Percentiles rank a stretch among this genome's conserved stretches.
These are phyloP conservation scores for Rhodotorula kratochvilovae DNA, from an alignment of 768 basidiomycete genomes.

Conservation along the genomic window DNA sequence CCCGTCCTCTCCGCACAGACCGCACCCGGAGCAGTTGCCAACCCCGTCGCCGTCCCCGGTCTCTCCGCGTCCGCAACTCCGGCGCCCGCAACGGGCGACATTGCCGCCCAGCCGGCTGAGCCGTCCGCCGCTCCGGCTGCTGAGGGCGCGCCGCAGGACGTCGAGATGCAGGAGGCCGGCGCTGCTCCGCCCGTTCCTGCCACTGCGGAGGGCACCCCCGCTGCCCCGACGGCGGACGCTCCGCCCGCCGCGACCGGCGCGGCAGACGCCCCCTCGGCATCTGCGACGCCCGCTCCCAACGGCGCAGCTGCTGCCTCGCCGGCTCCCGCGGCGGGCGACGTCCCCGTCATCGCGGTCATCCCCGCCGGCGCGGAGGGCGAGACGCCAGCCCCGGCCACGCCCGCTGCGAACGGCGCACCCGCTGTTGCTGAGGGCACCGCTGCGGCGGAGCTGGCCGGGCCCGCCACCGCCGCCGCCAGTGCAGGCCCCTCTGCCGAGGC, in stretches of 20 bases:
- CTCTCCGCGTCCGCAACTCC: background rate
- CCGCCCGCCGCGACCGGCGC: background rate
- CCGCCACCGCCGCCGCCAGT: background rate
- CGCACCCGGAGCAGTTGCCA: background rate
- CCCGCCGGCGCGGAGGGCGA: background rate
- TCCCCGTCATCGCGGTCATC: background rate
- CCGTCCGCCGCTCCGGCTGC: background rate
- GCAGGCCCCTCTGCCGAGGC: background rate
- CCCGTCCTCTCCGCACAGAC: background rate
- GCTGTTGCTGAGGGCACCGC: background rate
- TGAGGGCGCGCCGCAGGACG: background rate
- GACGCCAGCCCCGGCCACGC: background rate
- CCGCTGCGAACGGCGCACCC: background rate
- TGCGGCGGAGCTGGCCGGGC: background rate
- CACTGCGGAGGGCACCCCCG: background rate
- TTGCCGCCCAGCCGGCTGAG: background rate
- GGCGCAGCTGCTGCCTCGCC: background rate
- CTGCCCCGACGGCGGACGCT: background rate
- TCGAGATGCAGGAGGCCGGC: background rate
- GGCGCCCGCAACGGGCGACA: background rate
- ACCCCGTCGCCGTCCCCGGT: conserved; percentile 4
- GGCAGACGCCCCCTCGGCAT: background rate
- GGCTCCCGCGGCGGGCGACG: background rate
- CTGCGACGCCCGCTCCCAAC: background rate
- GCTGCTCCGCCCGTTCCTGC: background rate